Conservation (phyloP, 345 rosid genomes). For the Fremontodendron californicum region DNA sequence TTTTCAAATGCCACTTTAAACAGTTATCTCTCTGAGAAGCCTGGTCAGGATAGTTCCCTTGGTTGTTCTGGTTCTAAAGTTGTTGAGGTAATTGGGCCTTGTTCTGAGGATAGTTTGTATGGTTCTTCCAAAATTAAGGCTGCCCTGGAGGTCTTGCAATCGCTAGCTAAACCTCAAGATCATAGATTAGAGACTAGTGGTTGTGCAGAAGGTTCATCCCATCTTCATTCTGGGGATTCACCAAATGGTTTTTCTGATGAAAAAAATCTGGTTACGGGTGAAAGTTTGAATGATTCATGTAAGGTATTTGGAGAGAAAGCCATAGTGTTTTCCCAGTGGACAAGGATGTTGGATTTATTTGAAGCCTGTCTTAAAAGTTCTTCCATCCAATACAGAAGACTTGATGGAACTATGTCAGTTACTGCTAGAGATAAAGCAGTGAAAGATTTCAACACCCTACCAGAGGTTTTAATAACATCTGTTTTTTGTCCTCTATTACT, state of each 20-base stretch:
- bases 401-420: slow-evolving; percentile 99
- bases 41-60: slow-evolving; percentile 23
- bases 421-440: slow-evolving; percentile 90
- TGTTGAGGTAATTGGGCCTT: slow-evolving; percentile 28
- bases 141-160: slow-evolving; percentile 71
- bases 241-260: slow-evolving; percentile 19
- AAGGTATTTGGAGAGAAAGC: slow-evolving; percentile 70
- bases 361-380: slow-evolving; percentile 73
- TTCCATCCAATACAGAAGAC: slow-evolving; percentile 79
- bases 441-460: slow-evolving; percentile 85
- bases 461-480: slow-evolving; percentile 56
- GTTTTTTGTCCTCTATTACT: neutral
- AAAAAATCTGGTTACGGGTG: slow-evolving; percentile 16
- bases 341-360: slow-evolving; percentile 85
- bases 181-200: slow-evolving; percentile 16
- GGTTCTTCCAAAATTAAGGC: slow-evolving; percentile 91
- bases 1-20: slow-evolving; percentile 51
- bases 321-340: slow-evolving; percentile 97
- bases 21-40: slow-evolving; percentile 37
- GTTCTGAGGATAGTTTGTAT: slow-evolving; percentile 27
- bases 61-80: slow-evolving; percentile 34
- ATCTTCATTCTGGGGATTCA: slow-evolving; percentile 9
- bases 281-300: slow-evolving; percentile 23
- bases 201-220: slow-evolving; percentile 27
- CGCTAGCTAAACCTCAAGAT: slow-evolving; percentile 45